phyloP scores from a whole-genome alignment of 306 rosid species.

The Pterocarpus macrocarpus region DNA sequence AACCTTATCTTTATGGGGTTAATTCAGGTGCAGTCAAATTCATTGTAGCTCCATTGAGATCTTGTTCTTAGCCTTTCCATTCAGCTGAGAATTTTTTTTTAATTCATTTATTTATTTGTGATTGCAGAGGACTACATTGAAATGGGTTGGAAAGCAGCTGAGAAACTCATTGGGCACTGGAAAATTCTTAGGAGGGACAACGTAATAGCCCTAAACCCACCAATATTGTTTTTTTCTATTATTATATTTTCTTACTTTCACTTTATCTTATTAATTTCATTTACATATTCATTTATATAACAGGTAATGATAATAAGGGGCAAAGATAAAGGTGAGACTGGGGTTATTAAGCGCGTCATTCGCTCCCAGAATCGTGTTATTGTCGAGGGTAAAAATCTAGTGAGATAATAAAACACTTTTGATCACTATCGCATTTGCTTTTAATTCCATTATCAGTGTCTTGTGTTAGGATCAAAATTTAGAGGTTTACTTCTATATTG shows the following conservation, averaged over 20 bases:
- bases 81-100: background rate
- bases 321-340: conserved; percentile 87
- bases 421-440: background rate
- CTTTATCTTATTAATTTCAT: background rate
- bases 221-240: background rate
- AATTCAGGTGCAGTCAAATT: too few species aligned
- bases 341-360: conserved; percentile 83
- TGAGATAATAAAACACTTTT: conserved; percentile 43
- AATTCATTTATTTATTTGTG: background rate
- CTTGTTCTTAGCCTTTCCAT: background rate
- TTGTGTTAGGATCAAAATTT: too few species aligned
- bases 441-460: background rate
- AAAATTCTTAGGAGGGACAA: conserved; percentile 89
- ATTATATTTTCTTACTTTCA: background rate
- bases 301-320: conserved; percentile 95
- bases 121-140: conserved; percentile 3
- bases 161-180: conserved; percentile 94
- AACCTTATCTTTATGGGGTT: too few species aligned
- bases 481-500: too few species aligned
- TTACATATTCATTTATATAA: background rate
- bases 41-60: background rate
- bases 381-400: conserved; percentile 97
- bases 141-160: conserved; percentile 99
- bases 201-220: conserved; percentile 46
- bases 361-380: conserved; percentile 94